Evolutionary conservation across 805 yeast genomes (phyloP), one percentile per base, ranked within the genome.

Genomic region (Candida jianshihensis): DNA sequence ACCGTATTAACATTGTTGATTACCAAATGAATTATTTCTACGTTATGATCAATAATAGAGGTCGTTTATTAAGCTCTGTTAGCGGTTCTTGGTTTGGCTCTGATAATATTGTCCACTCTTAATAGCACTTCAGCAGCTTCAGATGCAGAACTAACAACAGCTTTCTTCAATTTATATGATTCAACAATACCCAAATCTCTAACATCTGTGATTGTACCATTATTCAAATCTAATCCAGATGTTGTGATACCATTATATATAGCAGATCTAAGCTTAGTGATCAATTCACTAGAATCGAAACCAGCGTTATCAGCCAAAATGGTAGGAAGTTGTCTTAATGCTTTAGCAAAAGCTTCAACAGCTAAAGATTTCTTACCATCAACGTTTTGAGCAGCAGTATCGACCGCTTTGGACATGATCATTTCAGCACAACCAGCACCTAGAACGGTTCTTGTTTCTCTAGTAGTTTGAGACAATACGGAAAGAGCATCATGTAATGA

Each of bases 391-490:
- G 97, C 96, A 62, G 92, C 90, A 57, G 86, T 90, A 60, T 92
- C 98, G 56, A 92, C 97, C 11, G 97, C 97, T 61, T 84, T 86
- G 14, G 97, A 83, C 98, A 92, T 92, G 51, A 86, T 70, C 96
- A 92, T 82, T 54, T 66, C 60, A 60, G 70, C 96, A 19, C 97
- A 96, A 51, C 94, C 94, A 39, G 87, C 82, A 60, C 94, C 94
- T 39, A 82, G 64, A 46, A 76, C 81, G 39, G 96, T 88, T 59
- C 90, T 78, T 6, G 97, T 85, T 53, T 87, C 95, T 47, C 72
- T 78, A 1, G 96, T 90, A 14, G 97, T 92, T 63, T 92, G 97
- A 1, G 96, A 85, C 37, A 92, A 70, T 11, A 92, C 98, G 3
- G 96, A 86, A 43, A 92, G 70, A 2, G 99, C 97, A 63, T 92